A percentile compares a stretch with the other conserved stretches of the same genome.
phyloP scores from a whole-genome alignment of 345 rosid species.

The Noccaea bulbosa region DNA sequence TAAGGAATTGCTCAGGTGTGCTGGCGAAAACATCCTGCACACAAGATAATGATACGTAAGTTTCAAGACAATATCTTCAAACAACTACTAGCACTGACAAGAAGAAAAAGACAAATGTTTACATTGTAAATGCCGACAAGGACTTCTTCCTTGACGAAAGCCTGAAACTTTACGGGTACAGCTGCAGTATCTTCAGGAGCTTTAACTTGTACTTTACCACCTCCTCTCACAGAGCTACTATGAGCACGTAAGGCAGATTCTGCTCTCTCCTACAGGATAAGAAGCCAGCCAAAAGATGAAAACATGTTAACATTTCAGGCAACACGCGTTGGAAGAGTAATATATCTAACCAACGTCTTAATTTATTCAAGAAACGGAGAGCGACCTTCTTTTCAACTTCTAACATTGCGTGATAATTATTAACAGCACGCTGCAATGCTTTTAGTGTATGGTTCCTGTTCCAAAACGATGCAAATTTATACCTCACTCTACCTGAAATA shows the following conservation, averaged over 20 bases:
- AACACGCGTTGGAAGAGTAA: not conserved
- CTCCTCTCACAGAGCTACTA: constrained; percentile 80
- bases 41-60: constrained; percentile 27
- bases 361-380: not conserved
- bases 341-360: not conserved
- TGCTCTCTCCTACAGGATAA: constrained; percentile 67
- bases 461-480: constrained; percentile 99
- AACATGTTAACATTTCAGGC: constrained; percentile 21
- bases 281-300: constrained; percentile 28
- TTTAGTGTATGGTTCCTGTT: constrained; percentile 92
- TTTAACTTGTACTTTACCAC: constrained; percentile 48
- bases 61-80: constrained; percentile 25
- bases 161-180: constrained; percentile 58
- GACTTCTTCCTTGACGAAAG: constrained; percentile 88
- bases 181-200: constrained; percentile 56
- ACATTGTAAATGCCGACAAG: constrained; percentile 75
- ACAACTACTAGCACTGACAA: constrained; percentile 11
- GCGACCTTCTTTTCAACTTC: constrained; percentile 95
- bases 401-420: constrained; percentile 67
- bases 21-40: constrained; percentile 77
- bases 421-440: constrained; percentile 76
- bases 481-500: constrained; percentile 96
- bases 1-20: constrained; percentile 71
- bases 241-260: constrained; percentile 92
- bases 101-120: constrained; percentile 33